Percentiles rank a stretch among this genome's conserved stretches.
Conservation (phyloP, 345 rosid genomes). For the Pugionium cornutum region DNA sequence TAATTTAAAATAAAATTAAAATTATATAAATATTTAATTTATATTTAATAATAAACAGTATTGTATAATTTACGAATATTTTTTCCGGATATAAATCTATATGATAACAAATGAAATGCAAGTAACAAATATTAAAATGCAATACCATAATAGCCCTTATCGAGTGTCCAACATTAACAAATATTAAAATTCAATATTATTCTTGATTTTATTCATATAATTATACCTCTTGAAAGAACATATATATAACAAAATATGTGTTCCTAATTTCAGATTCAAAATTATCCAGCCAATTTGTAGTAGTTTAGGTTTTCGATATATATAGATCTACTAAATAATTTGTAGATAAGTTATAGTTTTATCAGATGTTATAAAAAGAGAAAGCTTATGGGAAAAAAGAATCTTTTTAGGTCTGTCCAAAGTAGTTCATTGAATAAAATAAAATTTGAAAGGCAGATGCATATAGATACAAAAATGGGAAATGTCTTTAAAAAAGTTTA, state of each 20-base stretch:
- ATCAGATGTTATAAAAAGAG: background rate
- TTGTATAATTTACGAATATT: no score
- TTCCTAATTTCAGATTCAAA: no score
- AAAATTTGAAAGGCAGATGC: background rate
- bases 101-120: background rate
- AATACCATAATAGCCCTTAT: background rate
- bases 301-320: no score
- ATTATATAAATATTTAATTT: no score
- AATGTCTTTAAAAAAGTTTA: constrained; percentile 2
- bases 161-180: background rate
- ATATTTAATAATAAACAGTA: no score
- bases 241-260: no score
- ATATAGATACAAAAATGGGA: background rate
- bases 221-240: no score
- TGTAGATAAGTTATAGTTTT: background rate
- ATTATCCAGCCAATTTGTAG: no score
- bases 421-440: background rate
- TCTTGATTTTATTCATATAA: no score
- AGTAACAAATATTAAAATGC: constrained; percentile 1
- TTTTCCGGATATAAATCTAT: no score
- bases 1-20: no score
- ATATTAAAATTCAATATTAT: no score
- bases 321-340: background rate
- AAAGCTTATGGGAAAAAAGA: background rate
- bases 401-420: background rate